These are phyloP conservation scores for Verticillium zaregamsianum DNA, from an alignment of 2,329 filamentous ascomycete species.

Conservation along the genomic window DNA sequence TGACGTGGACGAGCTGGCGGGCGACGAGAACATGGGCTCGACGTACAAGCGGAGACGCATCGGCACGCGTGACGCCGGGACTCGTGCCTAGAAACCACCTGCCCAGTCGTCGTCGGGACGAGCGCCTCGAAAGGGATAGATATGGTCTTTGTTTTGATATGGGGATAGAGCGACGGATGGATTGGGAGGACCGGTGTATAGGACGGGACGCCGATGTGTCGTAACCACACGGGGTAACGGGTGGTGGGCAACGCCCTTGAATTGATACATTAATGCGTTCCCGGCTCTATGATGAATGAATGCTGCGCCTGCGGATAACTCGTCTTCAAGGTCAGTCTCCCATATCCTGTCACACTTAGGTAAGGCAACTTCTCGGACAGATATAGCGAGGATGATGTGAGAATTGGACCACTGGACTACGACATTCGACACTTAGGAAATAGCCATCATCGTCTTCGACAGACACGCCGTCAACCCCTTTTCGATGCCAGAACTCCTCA, in stretches of 20 bases:
- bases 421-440: too few relatives aligned
- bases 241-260: not conserved
- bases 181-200: not conserved
- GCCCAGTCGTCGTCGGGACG: not conserved
- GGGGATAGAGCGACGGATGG: not conserved
- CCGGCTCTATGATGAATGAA: too few relatives aligned
- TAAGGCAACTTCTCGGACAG: too few relatives aligned
- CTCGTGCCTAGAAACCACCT: constrained; percentile 23
- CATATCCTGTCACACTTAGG: too few relatives aligned
- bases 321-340: too few relatives aligned
- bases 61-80: constrained; percentile 12
- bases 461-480: not conserved
- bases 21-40: constrained; percentile 31
- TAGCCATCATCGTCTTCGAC: not conserved
- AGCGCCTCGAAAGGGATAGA: not conserved
- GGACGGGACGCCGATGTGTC: not conserved
- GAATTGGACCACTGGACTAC: too few relatives aligned
- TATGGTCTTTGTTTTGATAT: not conserved
- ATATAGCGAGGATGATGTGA: too few relatives aligned
- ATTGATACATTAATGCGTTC: not conserved
- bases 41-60: constrained; percentile 32
- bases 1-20: constrained; percentile 39
- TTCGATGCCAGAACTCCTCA: too few relatives aligned
- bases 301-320: too few relatives aligned
- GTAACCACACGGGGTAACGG: not conserved